Base-by-base conservation (phyloP, 148 eudicot genomes). In the Gaultheria prostrata region DNA sequence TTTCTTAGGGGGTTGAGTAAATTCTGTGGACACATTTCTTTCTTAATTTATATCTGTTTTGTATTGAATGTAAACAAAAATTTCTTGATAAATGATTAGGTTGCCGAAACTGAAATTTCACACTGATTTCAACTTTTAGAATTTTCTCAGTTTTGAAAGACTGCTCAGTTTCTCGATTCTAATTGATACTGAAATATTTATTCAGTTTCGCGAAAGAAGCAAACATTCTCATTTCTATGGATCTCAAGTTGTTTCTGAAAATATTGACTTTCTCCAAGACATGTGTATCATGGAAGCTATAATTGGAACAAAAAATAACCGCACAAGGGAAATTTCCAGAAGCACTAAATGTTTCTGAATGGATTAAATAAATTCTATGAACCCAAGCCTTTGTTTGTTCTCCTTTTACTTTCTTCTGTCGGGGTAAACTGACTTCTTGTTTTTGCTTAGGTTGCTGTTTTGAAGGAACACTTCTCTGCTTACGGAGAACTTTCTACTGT, bases 381-480 rank as follows among this genome's bases (percentile, higher is more conserved):
- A 21, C n/a, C 30, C 48, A 18, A 26, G 12, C 45, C 35, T 15
- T 81, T 20, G 8, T 18, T 15, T 45, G 1, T 45, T n/a, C 14
- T 9, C 33, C 32, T 6, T 45, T 61, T 80, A 9, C 48, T 78
- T n/a, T 51, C 43, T 24, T 6, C 30, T 30, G 10, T 21, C 7
- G 50, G 30, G 59, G 39, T 32, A 65, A 48, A 10, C 77, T 69
- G 48, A 50, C 50, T 82, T 32, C 45, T 71, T 77, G 73, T 26
- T 87, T 28, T 84, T 75, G 80, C n/a, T 78, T 86, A 95, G 98
- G 91, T 91, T 85, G 84, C 85, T 87, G 94, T 87, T 81, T 78
- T 95, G 82, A 89, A 88, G 91, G 97, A 92, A 71, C 97, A 95
- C 86, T 95, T 95, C 79, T 88, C 91, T 17, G 24, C 56, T 32